A percentile compares a stretch with the other conserved stretches of the same genome.
These are phyloP conservation scores for Angomonas ambiguus DNA, from an alignment of 208 protist species.

Conservation along the genomic window DNA sequence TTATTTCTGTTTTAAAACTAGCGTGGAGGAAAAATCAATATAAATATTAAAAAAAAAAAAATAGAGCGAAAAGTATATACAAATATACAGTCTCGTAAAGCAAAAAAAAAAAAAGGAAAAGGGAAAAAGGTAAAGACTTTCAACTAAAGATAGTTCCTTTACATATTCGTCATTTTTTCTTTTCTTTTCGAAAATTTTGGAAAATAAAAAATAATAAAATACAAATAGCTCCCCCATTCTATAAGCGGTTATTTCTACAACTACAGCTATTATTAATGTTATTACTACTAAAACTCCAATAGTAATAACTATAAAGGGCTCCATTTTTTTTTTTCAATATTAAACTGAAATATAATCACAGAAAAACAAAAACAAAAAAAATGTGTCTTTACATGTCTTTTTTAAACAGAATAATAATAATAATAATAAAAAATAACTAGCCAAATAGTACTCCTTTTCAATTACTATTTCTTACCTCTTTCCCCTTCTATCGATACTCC, in stretches of 20 bases:
- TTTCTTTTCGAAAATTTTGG: too few relatives aligned
- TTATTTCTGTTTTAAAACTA: background rate
- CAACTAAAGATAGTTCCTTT: too few relatives aligned
- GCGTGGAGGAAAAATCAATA: background rate
- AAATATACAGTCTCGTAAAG: background rate
- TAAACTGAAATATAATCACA: background rate
- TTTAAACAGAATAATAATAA: background rate
- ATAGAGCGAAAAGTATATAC: background rate
- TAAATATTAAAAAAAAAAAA: background rate
- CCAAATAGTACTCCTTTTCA: too few relatives aligned
- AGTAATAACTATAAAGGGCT: too few relatives aligned
- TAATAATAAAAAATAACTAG: constrained; percentile 1
- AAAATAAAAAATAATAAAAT: too few relatives aligned
- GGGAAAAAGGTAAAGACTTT: background rate
- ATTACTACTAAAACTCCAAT: too few relatives aligned
- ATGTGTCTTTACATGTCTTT: background rate
- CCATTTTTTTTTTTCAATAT: background rate
- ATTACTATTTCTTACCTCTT: background rate
- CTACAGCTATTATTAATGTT: background rate
- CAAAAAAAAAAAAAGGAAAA: background rate
- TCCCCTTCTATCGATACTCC: background rate
- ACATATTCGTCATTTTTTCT: too few relatives aligned
- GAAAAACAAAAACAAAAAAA: background rate
- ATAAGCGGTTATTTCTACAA: too few relatives aligned
- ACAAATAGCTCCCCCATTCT: too few relatives aligned